Base-by-base conservation (phyloP, 257 asterid species). In the Penstemon newberryi region DNA sequence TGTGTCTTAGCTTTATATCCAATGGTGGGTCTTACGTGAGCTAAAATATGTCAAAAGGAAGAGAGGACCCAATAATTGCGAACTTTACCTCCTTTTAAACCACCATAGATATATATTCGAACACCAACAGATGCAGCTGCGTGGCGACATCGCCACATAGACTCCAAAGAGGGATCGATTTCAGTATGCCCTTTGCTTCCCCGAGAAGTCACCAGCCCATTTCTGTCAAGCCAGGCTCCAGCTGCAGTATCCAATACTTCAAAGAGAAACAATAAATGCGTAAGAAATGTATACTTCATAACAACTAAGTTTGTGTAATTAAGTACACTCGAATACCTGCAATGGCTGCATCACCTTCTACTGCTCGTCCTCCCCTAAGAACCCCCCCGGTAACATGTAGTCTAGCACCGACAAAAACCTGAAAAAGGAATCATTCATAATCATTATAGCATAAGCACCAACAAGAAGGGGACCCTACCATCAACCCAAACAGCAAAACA, bases 391-490 rank as follows among this genome's bases (percentile, higher is more conserved):
- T 94, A 56, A 94, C 98, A 73, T 94, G 99, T 83, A 91, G 79
- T 84, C 99, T 84, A 65, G 99, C 93, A 65, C 99, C 97, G 69
- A 91, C 99, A 72, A 94, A 94, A 43, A 94, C 99, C 99, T 94
- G 91, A 73, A 46, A 65, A 59, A 49, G 72, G 60, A 51, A 72
- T 33, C 58, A 71, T 52, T 59, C 69, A 19, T 49, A 46, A 18
- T 52, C 12, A 49, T 7, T 57, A 49, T 46, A 63, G 55, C 46
- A 37, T 40, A 65, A 49, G 50, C 15, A 56, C 66, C 63, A 67
- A 50, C 56, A 7, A 46, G 67, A 55, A 49, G 55, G 19, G 60
- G 60, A 46, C 12, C 7, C 37, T 60, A 44, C 25, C 12, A 41
- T 59, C 65, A 69, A 46, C 33, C 50, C 13, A 44, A 69, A 10